Percentiles rank a stretch among this genome's conserved stretches.
Conservation (phyloP, 2,329 filamentous ascomycete genomes). For the Alternaria ventricosa region DNA sequence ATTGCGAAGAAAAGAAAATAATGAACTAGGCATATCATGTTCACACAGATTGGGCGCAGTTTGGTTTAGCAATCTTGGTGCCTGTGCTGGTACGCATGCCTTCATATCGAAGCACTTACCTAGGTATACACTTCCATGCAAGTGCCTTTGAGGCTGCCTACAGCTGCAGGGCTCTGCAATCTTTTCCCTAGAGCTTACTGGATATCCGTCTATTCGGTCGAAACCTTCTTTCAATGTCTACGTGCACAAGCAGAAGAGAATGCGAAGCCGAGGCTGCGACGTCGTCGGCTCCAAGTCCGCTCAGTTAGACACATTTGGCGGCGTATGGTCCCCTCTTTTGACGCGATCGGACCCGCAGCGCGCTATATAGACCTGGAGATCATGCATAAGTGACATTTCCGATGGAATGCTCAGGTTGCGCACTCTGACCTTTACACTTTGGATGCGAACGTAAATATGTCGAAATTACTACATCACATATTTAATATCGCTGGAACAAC, state of each 20-base stretch:
- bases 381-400: neutral
- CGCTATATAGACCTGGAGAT: neutral
- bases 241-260: neutral
- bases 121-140: neutral
- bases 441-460: constrained; percentile 18
- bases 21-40: neutral
- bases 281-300: neutral
- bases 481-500: constrained; percentile 28
- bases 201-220: neutral
- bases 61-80: neutral
- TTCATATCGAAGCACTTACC: neutral
- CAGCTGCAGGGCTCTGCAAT: neutral
- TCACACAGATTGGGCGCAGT: too few species aligned
- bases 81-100: neutral
- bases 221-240: neutral
- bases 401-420: neutral
- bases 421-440: neutral
- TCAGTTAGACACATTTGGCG: constrained; percentile 1
- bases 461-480: constrained; percentile 20
- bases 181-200: neutral
- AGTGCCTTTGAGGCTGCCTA: neutral
- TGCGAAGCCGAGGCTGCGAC: constrained; percentile 8
- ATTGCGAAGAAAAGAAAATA: neutral
- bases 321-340: constrained; percentile 2
- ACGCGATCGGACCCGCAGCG: constrained; percentile 8